Base-by-base conservation (phyloP, 345 rosid genomes). In the Anastatica hierochuntica region DNA sequence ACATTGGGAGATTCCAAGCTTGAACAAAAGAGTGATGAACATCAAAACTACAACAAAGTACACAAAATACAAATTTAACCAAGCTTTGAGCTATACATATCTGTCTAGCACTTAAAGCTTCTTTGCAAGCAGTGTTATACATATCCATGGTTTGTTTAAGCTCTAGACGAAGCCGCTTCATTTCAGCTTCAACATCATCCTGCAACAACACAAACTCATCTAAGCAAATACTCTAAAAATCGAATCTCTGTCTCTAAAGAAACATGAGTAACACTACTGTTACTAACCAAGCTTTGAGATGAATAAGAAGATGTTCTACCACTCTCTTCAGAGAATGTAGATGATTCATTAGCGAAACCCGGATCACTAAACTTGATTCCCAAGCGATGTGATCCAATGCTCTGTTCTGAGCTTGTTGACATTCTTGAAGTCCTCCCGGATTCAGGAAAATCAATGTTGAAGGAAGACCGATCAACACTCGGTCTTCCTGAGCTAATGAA, bases 141-240 rank as follows among this genome's bases (percentile, higher is more conserved):
- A 92, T 64, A 18, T 88, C 96, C 95, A 88, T 88, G 37, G 96
- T 92, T 77, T 83, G 86, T 76, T 85, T 92, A 41, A 92, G 63
- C 81, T 92, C 95, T 49, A 78, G 43, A 75, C 68, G 86, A 37
- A 90, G 69, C 71, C 96, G 75, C 72, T 76, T 84, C 92, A 90
- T 84, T 59, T 90, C 98, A 43, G 79, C 63, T 74, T 92, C 96
- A 42, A 83, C 76, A 20, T 83, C 98, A 11, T 88, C 96, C 90
- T 90, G 49, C 15, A 61, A 47, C 62, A 53, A 43, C 27, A 60
- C 11, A 53, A 53, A 23, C 26, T 4, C 30, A 23, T 29, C 24
- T 44, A 43, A 50, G 42, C n/a, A 51, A 51, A 5, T 14, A 10
- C 7, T 42, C 35, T n/a, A n/a, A 23, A 21, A 8, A 58, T 8